Evolutionary conservation across 2,329 filamentous ascomycete species (phyloP), one percentile per base, ranked within the genome.

Genomic region (Ophidiomyces ophidiicola): DNA sequence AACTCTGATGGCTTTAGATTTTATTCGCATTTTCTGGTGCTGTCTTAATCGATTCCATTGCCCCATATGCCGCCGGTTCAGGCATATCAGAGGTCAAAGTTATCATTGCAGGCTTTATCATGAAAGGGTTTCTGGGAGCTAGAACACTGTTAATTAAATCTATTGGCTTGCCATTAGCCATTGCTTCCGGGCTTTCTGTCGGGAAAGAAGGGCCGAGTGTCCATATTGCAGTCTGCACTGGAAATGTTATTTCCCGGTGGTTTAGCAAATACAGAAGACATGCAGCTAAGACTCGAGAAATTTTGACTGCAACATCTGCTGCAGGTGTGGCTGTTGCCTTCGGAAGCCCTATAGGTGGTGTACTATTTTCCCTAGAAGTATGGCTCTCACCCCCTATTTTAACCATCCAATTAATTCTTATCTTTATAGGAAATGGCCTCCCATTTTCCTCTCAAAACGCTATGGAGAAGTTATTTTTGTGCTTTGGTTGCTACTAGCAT

Each of bases 51-150:
- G 90, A 85, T 57, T 78, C 76, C 1, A 96, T 90, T 60, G 87
- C 90, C 3, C 90, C 90, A 0, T 98, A 98, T 58, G 90, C 90
- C 7, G 90, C 90, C 23, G 90, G 90, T 11, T 94, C 85, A 8
- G 90, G 90, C 28, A 98, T 98, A 43, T 94, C 86, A 8, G 90
- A 98, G 65, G 98, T 98, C 70, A 98, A 98, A 62, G 94, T 86
- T 62, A 96, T 98, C 56, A 94, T 98, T 55, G 90, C 88, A 3
- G 90, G 90, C 2, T 98, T 98, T 57, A 84, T 96, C 35, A 98
- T 98, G 90, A 94, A 96, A 62, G 90, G 87, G 0, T 98, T 98
- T 54, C 71, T 98, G 11, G 86, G 88, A 14, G 80, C 80, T 51
- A 86, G 85, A 74, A 96, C 90, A 4, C 68, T 98, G 21, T 60